Base-by-base conservation (phyloP, 495 filamentous ascomycete genomes). In the Immersiella caudata region DNA sequence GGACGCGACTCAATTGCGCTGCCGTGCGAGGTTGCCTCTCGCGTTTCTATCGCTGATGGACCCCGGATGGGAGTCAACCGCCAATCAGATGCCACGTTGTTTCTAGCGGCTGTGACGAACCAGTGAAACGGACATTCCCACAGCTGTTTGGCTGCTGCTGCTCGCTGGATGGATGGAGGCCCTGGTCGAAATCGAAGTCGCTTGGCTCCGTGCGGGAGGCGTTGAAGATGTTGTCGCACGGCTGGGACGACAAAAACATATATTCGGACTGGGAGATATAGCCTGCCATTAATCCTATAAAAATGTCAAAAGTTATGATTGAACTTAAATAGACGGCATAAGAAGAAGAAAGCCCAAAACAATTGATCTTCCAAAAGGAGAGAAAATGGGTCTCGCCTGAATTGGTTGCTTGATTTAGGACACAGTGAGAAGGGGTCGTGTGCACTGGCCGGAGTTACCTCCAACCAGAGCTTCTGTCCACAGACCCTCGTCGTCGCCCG, bases 61-160 rank as follows among this genome's bases (percentile, higher is more conserved):
- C 51, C 52, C 50, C 63, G 18, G 63, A 20, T 24, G 33, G 63
- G 25, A 18, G 9, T 11, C 27, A 27, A 35, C 36, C 29, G 26
- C 66, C 51, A 67, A 67, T 67, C 51, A 67, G 33, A 46, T 5
- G 21, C 8, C 57, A 7, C 40, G 27, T 35, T 60, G 12, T 24
- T 40, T 29, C 56, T 61, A 60, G 65, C 27, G 56, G 40, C 56
- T 54, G 56, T 62, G 65, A 61, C 65, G 65, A 61, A 52, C 65
- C 65, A 57, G 36, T 58, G 18, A 60, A 57, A 51, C 66, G 66
- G 66, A 62, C 50, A 62, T 62, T 57, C 33, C 66, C 66, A 60
- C 21, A 57, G 50, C 58, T 67, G 59, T 62, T 63, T 55, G 66
- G 20, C 29, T 49, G 52, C 40, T 12, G 40, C 40, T 46, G 40